Percentiles rank a stretch among this genome's conserved stretches.
Evolutionary conservation across 495 filamentous ascomycete genomes (phyloP).

Genomic region (Aspergillus cristatus): DNA sequence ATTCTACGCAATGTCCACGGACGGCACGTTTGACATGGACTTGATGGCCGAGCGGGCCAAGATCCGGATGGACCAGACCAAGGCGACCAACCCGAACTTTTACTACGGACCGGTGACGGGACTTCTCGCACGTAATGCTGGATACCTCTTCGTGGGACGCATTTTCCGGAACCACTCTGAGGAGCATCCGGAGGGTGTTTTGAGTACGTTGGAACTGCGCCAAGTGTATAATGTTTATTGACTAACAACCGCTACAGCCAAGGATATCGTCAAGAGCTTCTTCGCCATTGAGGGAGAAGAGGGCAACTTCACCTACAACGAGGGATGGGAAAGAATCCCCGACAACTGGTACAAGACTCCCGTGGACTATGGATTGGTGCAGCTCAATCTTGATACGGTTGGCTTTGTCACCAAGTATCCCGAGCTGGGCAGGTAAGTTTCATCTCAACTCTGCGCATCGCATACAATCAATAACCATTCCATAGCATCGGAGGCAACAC

Average conservation of each 20-base stretch:
- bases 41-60: slow-evolving; percentile 27
- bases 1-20: slow-evolving; percentile 27
- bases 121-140: slow-evolving; percentile 37
- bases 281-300: slow-evolving; percentile 33
- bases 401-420: slow-evolving; percentile 26
- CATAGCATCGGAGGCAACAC: slow-evolving; percentile 46
- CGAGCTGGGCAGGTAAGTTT: slow-evolving; percentile 26
- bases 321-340: slow-evolving; percentile 46
- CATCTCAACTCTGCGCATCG: slow-evolving; percentile 4
- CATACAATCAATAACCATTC: background rate
- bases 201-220: slow-evolving; percentile 18
- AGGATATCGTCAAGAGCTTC: slow-evolving; percentile 37
- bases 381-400: slow-evolving; percentile 32
- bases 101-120: slow-evolving; percentile 44
- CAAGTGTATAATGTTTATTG: background rate
- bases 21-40: slow-evolving; percentile 29
- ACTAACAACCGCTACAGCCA: slow-evolving; percentile 16
- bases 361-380: slow-evolving; percentile 25
- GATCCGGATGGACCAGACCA: slow-evolving; percentile 36
- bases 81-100: slow-evolving; percentile 43
- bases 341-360: slow-evolving; percentile 53
- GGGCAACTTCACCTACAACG: slow-evolving; percentile 29
- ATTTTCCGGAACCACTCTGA: slow-evolving; percentile 40
- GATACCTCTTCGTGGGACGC: slow-evolving; percentile 33
- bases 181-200: slow-evolving; percentile 34